Evolutionary conservation across 306 rosid genomes (phyloP), one percentile per base, ranked within the genome.

Genomic region (Rosa chinensis): DNA sequence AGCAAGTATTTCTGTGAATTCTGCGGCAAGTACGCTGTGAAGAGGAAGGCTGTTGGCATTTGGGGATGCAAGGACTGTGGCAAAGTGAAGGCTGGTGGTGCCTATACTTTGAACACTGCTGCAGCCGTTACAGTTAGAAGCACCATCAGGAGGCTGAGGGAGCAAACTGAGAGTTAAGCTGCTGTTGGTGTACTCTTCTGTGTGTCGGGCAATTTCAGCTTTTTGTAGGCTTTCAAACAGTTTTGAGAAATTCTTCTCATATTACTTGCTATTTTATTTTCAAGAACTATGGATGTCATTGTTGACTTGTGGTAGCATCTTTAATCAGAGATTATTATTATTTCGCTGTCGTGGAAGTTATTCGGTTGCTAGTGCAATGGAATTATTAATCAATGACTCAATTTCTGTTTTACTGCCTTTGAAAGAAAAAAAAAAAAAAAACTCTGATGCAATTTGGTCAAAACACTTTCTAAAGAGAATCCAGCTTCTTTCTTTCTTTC

Each of bases 51-150:
- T 18, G 95, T 92, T 28, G 97, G 97, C 82, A 92, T 92, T 71
- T 92, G 95, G 97, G 95, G 95, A 39, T 92, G 95, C 88, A 92
- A 92, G 86, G 97, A 92, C 81, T 92, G 97, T 63, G 97, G 97
- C 44, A 92, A 92, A 88, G 95, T 90, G 77, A 90, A 92, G 78
- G 95, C 97, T 0, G 93, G 93, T 5, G 97, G 97, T 69, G 97
- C 90, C 72, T 92, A 92, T 83, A 92, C 93, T 40, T 79, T 89
- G 88, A 92, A 92, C 76, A 94, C 98, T 13, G 96, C 98, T 0
- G 86, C 90, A 83, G 98, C 96, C 2, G 97, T 92, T 79, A 94
- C 98, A 11, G 97, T 94, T 1, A 75, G 97, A 79, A 92, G 97
- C 86, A 92, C 97, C 70, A 89, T 90, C 66, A 73, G 96, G 58